Evolutionary conservation across 176 grass and related monocot species (phyloP).

Genomic region (Bolboschoenus planiculmis): DNA sequence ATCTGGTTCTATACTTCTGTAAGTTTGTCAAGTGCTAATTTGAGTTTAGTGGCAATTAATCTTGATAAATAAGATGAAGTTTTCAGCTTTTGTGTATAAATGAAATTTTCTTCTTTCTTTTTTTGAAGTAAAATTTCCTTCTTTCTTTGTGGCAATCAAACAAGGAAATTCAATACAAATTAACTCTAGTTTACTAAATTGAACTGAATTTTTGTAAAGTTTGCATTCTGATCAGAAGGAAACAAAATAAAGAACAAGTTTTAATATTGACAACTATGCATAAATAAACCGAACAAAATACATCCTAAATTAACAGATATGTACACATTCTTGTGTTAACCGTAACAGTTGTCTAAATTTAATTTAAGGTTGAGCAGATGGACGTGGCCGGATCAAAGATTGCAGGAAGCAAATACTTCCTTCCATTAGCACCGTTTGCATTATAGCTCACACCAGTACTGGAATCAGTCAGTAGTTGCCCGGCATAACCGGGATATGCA

Average conservation of each 20-base stretch:
- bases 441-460: slow-evolving; percentile 67
- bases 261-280: background rate
- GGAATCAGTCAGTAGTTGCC: slow-evolving; percentile 45
- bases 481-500: slow-evolving; percentile 65
- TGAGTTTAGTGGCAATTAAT: background rate
- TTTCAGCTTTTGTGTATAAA: background rate
- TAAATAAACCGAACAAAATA: background rate
- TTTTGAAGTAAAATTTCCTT: no score
- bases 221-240: background rate
- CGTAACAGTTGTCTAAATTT: background rate
- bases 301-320: slow-evolving; percentile 17
- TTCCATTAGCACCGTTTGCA: slow-evolving; percentile 45
- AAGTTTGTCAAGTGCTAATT: background rate
- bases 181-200: background rate
- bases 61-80: background rate
- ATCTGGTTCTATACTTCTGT: background rate
- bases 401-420: slow-evolving; percentile 73
- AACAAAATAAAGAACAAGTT: background rate
- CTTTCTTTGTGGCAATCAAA: background rate
- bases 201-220: background rate
- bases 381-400: slow-evolving; percentile 57
- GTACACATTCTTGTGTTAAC: background rate
- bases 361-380: slow-evolving; percentile 57
- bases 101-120: background rate
- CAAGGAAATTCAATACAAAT: background rate